Evolutionary conservation across 2,329 filamentous ascomycete species (phyloP).

Genomic region (Annulohypoxylon truncatum): DNA sequence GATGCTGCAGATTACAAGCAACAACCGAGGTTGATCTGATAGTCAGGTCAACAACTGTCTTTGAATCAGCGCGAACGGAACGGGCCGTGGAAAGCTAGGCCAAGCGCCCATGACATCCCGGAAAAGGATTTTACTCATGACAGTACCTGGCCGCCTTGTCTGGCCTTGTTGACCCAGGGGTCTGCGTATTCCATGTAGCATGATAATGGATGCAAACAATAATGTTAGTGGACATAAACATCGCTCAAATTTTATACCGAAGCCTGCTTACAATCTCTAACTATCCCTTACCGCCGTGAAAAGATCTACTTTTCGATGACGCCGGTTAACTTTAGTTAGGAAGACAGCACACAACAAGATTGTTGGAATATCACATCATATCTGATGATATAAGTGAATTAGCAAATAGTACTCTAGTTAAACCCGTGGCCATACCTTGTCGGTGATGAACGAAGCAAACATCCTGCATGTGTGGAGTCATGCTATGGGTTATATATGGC

Average conservation of each 20-base stretch:
- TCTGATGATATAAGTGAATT: conserved; percentile 10
- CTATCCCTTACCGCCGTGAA: conserved; percentile 28
- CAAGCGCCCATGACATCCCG: conserved; percentile 33
- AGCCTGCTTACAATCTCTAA: conserved; percentile 5
- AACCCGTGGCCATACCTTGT: conserved; percentile 1
- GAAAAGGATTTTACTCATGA: conserved; percentile 34
- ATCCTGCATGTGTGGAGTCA: conserved; percentile 22
- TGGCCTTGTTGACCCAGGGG: conserved; percentile 36
- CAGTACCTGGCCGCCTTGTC: conserved; percentile 37
- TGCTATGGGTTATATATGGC: conserved; percentile 20
- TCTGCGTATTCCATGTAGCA: conserved; percentile 32
- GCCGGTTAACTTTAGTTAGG: conserved; percentile 21
- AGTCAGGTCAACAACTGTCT: conserved; percentile 27
- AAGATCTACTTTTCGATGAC: conserved; percentile 22
- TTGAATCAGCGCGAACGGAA: conserved; percentile 33
- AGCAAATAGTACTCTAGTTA: conserved; percentile 2
- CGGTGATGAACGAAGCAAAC: conserved; percentile 28
- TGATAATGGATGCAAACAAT: conserved; percentile 28
- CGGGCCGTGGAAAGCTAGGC: conserved; percentile 39
- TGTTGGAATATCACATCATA: conserved; percentile 14
- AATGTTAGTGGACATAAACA: conserved; percentile 31
- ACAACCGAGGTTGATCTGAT: conserved; percentile 17
- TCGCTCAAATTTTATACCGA: conserved; percentile 23
- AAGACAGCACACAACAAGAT: conserved; percentile 20
- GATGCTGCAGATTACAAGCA: conserved; percentile 26